Conservation (phyloP, 2,329 filamentous ascomycete genomes). For the Colletotrichum liriopes region DNA sequence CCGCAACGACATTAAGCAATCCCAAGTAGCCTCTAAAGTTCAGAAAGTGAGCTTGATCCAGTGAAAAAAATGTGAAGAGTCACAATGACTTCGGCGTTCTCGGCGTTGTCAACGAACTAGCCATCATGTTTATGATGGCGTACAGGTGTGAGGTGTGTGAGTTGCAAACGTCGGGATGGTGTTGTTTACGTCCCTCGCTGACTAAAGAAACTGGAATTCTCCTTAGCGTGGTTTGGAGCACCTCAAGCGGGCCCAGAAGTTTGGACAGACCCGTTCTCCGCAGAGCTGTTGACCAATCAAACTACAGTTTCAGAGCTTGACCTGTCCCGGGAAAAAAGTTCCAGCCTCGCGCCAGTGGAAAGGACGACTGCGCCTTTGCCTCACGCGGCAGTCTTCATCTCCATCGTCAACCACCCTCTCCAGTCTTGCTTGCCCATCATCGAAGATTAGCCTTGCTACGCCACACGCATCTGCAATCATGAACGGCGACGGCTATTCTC, state of each 20-base stretch:
- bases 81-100: no score
- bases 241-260: conserved; percentile 17
- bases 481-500: conserved; percentile 45
- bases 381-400: conserved; percentile 36
- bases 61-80: neutral
- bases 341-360: conserved; percentile 42
- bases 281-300: conserved; percentile 30
- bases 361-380: conserved; percentile 31
- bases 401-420: conserved; percentile 22
- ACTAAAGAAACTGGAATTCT: conserved; percentile 1
- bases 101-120: neutral
- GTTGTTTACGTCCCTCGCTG: neutral
- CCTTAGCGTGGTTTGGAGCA: conserved; percentile 18
- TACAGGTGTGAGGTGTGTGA: neutral
- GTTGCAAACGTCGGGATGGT: neutral
- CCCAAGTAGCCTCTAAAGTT: neutral
- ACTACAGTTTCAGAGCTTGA: conserved; percentile 33
- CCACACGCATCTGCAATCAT: conserved; percentile 36
- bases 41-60: neutral
- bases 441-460: conserved; percentile 24
- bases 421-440: conserved; percentile 31
- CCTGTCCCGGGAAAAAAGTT: conserved; percentile 43
- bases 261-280: conserved; percentile 5
- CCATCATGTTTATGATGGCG: neutral
- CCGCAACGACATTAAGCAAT: no score